phyloP scores from a whole-genome alignment of 352 stramenopile genomes.

The Peronospora farinosa region DNA sequence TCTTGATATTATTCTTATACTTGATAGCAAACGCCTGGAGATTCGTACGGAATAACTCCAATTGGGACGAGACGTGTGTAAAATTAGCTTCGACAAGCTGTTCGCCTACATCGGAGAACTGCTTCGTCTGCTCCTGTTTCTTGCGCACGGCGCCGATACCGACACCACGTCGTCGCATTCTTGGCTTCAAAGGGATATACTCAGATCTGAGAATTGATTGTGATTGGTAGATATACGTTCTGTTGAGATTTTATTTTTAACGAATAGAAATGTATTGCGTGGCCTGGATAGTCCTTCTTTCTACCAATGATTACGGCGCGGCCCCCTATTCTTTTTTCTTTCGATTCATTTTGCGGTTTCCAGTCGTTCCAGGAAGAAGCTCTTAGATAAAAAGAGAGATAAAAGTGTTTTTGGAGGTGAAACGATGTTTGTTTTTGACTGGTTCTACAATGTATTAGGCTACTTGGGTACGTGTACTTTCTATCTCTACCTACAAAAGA shows the following conservation, averaged over 20 bases:
- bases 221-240: slow-evolving; percentile 13
- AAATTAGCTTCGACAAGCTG: slow-evolving; percentile 78
- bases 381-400: neutral
- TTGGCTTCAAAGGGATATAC: neutral
- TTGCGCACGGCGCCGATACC: slow-evolving; percentile 83
- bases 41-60: slow-evolving; percentile 88
- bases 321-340: slow-evolving; percentile 20
- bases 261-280: slow-evolving; percentile 60
- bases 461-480: slow-evolving; percentile 83
- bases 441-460: slow-evolving; percentile 92
- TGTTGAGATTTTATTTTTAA: slow-evolving; percentile 15
- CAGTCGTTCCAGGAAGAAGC: slow-evolving; percentile 19
- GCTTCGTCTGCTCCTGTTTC: slow-evolving; percentile 83
- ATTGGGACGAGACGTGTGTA: slow-evolving; percentile 70
- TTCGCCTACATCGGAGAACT: slow-evolving; percentile 81
- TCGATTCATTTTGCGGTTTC: slow-evolving; percentile 34
- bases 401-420: neutral
- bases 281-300: slow-evolving; percentile 16
- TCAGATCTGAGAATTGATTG: neutral
- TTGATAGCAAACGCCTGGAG: slow-evolving; percentile 90
- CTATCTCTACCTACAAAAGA: neutral
- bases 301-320: slow-evolving; percentile 2
- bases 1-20: slow-evolving; percentile 93
- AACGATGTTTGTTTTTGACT: slow-evolving; percentile 92
- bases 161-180: slow-evolving; percentile 61